Conservation (phyloP, 108 stramenopile genomes). For the Discostella pseudostelligera region DNA sequence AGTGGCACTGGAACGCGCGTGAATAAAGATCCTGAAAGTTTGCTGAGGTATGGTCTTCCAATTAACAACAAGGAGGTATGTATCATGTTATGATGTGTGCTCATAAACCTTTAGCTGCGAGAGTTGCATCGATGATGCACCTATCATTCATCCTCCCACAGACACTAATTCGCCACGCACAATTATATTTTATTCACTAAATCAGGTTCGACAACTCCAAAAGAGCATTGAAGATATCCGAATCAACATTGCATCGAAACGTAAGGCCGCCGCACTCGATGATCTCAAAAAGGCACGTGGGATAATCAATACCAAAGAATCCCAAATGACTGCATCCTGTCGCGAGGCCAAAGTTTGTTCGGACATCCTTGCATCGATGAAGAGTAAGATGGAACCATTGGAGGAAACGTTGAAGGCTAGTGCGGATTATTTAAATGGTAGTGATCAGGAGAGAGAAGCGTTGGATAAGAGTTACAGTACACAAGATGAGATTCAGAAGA, state of each 20-base stretch:
- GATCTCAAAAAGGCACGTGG: conserved; percentile 73
- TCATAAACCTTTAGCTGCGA: not conserved
- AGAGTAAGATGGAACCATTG: conserved; percentile 55
- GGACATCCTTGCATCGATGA: conserved; percentile 51
- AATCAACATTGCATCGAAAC: conserved; percentile 77
- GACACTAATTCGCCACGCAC: not conserved
- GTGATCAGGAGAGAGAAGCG: conserved; percentile 82
- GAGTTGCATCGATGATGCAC: no score
- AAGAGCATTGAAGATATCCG: conserved; percentile 75
- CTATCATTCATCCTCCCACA: conserved; percentile 1
- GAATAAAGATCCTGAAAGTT: conserved; percentile 90
- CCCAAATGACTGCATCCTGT: conserved; percentile 66
- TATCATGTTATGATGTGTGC: not conserved
- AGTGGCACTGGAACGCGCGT: conserved; percentile 84
- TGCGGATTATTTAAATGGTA: conserved; percentile 65
- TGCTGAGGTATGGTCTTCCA: conserved; percentile 87
- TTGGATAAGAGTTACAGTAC: conserved; percentile 78
- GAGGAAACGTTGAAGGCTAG: conserved; percentile 55
- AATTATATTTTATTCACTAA: not conserved
- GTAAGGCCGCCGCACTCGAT: conserved; percentile 79
- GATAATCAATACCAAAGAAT: conserved; percentile 54
- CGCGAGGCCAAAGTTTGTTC: conserved; percentile 58
- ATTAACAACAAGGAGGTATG: conserved; percentile 88
- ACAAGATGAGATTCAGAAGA: conserved; percentile 63
- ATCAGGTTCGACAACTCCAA: conserved; percentile 82